phyloP scores from a whole-genome alignment of 2,329 filamentous ascomycete genomes.

The Pyricularia pennisetigena region DNA sequence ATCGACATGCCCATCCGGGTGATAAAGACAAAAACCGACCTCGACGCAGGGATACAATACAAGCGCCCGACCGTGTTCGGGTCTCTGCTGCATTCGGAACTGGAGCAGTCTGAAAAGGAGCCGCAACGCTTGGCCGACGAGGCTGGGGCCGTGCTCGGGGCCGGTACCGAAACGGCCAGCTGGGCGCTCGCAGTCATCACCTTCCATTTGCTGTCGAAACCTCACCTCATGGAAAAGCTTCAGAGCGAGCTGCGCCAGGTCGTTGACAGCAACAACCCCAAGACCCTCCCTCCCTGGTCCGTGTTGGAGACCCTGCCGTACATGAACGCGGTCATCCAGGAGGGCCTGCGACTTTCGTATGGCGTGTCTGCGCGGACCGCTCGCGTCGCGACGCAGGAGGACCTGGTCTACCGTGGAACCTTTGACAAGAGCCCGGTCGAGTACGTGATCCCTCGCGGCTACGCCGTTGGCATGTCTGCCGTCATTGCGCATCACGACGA shows the following conservation, averaged over 20 bases:
- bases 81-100: slow-evolving; percentile 26
- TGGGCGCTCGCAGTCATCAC: slow-evolving; percentile 16
- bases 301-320: slow-evolving; percentile 29
- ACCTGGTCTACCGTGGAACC: slow-evolving; percentile 11
- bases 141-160: slow-evolving; percentile 23
- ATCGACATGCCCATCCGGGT: slow-evolving; percentile 11
- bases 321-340: slow-evolving; percentile 15
- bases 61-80: slow-evolving; percentile 2
- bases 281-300: slow-evolving; percentile 12
- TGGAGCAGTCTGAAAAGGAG: slow-evolving; percentile 11
- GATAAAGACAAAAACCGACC: slow-evolving; percentile 8
- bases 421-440: slow-evolving; percentile 9
- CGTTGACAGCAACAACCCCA: slow-evolving; percentile 13
- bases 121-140: slow-evolving; percentile 24
- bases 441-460: slow-evolving; percentile 23
- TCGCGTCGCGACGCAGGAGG: slow-evolving; percentile 12
- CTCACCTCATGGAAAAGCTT: slow-evolving; percentile 10
- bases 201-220: slow-evolving; percentile 18
- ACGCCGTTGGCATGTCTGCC: slow-evolving; percentile 26
- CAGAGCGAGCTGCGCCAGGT: slow-evolving; percentile 15
- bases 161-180: slow-evolving; percentile 27
- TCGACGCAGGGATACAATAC: neutral
- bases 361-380: slow-evolving; percentile 12
- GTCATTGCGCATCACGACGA: slow-evolving; percentile 28
- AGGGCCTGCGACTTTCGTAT: slow-evolving; percentile 14